Percentiles rank a stretch among this genome's conserved stretches.
Conservation (phyloP, 192 early-diverging fungal species). For the Paraglomus occultum region DNA sequence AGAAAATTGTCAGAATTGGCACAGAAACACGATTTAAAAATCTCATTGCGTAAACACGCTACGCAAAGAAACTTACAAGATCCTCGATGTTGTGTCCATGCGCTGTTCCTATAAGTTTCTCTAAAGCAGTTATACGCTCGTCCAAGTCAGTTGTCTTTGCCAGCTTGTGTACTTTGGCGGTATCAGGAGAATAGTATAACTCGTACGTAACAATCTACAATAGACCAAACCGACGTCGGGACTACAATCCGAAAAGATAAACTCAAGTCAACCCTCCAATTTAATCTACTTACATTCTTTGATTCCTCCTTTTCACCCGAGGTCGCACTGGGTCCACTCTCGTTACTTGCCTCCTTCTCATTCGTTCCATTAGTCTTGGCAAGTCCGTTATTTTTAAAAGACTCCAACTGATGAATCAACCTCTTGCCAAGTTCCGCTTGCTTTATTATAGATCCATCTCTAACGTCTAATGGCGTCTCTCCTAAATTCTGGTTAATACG, state of each 20-base stretch:
- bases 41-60: background rate
- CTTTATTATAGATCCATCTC: constrained; percentile 38
- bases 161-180: constrained; percentile 50
- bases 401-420: constrained; percentile 52
- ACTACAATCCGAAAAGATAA: too few species aligned
- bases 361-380: constrained; percentile 18
- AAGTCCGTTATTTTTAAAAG: constrained; percentile 42
- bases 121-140: constrained; percentile 63
- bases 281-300: constrained; percentile 22
- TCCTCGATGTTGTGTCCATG: constrained; percentile 57
- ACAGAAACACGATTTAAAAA: background rate
- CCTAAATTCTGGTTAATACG: constrained; percentile 47
- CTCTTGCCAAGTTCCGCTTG: constrained; percentile 51
- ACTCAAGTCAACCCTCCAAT: too few species aligned
- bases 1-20: constrained; percentile 29
- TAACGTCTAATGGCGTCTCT: constrained; percentile 13
- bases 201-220: constrained; percentile 67
- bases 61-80: constrained; percentile 34
- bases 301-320: constrained; percentile 1
- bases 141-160: constrained; percentile 64
- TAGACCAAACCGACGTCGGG: background rate
- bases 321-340: background rate
- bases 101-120: constrained; percentile 66
- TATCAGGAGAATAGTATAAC: constrained; percentile 67
- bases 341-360: constrained; percentile 19